Base-by-base conservation (phyloP, 2,329 filamentous ascomycete genomes). In the Pezizomycotina sp. region DNA sequence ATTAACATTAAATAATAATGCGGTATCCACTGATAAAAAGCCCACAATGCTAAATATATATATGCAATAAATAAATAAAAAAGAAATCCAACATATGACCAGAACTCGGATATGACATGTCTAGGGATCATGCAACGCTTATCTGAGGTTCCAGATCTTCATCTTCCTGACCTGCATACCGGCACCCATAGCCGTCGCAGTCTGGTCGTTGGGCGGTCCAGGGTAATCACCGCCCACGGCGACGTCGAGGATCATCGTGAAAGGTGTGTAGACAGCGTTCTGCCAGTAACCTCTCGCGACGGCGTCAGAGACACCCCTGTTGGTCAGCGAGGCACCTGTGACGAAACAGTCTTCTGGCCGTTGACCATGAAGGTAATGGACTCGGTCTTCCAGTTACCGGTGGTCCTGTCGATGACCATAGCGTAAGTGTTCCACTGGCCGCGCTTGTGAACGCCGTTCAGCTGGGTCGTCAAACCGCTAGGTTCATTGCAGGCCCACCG, bases 401-500 rank as follows among this genome's bases (percentile, higher is more conserved):
- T 38, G 34, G 42, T 40, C n/a, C 57, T 50, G 38, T 60, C 55
- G 7, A 60, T 50, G 39, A 55, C 49, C 28, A 53, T 53, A 1
- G 52, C 47, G 10, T 55, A 25, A 3, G 51, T 51, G 47, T 58
- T 50, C 48, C 53, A 63, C 13, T 43, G 42, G 21, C 52, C 55
- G 14, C 52, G 49, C 6, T 37, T 28, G 8, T 57, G 39, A 18
- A 27, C 19, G 3, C n/a, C n/a, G n/a, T n/a, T 46, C n/a, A n/a
- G n/a, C n/a, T n/a, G n/a, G 20, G 30, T 43, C 21, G 44, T 47
- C 28, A 59, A 41, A 15, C 60, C 60, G n/a, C 45, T 51, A 19
- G 54, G 52, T 49, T 63, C 61, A 23, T 56, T 53, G 48, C 61
- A 63, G 55, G 2, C 61, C 62, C 15, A 57, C 59, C 3, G 48